Conservation (phyloP, 2,329 filamentous ascomycete genomes). For the Akanthomyces dipterigenus region DNA sequence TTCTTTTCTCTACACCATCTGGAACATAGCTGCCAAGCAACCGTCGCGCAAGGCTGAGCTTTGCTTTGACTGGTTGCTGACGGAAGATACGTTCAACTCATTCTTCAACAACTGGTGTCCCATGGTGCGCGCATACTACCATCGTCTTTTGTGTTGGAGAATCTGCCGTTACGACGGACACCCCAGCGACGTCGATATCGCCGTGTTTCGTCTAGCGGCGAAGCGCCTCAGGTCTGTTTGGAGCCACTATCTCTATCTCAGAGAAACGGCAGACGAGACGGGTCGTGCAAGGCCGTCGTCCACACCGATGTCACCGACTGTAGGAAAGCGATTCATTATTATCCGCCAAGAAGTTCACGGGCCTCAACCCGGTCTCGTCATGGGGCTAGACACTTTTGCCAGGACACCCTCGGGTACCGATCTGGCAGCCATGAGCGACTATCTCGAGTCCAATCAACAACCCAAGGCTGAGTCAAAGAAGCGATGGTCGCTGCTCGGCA, state of each 20-base stretch:
- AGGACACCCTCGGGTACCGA: conserved; percentile 21
- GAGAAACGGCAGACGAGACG: conserved; percentile 54
- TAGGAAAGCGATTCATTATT: conserved; percentile 80
- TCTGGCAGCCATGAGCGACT: conserved; percentile 17
- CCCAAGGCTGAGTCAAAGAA: conserved; percentile 43
- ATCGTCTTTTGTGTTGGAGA: conserved; percentile 85
- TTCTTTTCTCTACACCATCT: conserved; percentile 73
- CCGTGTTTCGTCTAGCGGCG: conserved; percentile 59
- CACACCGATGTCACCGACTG: conserved; percentile 75
- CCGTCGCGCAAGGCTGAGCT: conserved; percentile 61
- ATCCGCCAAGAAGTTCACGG: conserved; percentile 65
- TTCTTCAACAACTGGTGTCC: conserved; percentile 94
- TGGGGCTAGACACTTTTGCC: conserved; percentile 43
- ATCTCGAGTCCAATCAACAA: conserved; percentile 19
- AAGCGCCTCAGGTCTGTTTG: conserved; percentile 65
- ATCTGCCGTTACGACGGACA: conserved; percentile 69
- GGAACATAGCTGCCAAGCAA: conserved; percentile 64
- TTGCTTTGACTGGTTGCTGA: conserved; percentile 69
- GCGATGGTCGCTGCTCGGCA: conserved; percentile 57
- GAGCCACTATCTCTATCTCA: conserved; percentile 72
- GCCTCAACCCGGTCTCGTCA: conserved; percentile 40
- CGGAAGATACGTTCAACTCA: conserved; percentile 66
- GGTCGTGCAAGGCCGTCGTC: conserved; percentile 60
- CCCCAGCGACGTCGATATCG: conserved; percentile 59
- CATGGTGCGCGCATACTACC: conserved; percentile 90